These are phyloP conservation scores for Cladosporium sp. DNA, from an alignment of 2,329 filamentous ascomycete genomes.

Conservation along the genomic window DNA sequence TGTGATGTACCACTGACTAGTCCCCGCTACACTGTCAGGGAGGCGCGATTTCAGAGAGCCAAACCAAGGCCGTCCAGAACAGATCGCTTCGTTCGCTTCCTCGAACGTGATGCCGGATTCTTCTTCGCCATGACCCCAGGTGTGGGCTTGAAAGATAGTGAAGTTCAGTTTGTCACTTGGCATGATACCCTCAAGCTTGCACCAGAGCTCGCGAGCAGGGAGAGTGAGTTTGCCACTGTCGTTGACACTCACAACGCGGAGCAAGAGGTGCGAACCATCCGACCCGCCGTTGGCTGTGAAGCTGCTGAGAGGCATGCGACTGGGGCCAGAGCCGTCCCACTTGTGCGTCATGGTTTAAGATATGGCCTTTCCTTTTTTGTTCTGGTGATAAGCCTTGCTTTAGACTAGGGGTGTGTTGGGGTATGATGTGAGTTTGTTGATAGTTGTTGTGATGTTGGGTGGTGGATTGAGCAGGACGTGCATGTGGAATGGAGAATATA, in stretches of 20 bases:
- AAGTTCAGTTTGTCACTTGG: not conserved
- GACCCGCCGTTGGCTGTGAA: not conserved
- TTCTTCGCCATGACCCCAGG: not conserved
- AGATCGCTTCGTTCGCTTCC: not conserved
- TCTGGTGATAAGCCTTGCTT: not conserved
- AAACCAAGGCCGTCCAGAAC: not conserved
- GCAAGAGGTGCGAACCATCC: not conserved
- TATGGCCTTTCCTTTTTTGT: not conserved
- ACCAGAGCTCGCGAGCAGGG: conserved; percentile 3
- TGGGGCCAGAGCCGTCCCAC: not conserved
- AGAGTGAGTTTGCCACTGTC: not conserved
- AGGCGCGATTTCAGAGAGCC: not conserved
- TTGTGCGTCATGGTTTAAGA: not conserved
- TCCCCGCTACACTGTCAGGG: not conserved
- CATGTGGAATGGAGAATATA: not conserved
- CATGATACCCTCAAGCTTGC: not conserved
- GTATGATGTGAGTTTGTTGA: not conserved
- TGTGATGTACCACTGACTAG: not conserved
- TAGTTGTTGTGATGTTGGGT: not conserved
- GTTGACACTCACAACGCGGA: conserved; percentile 1
- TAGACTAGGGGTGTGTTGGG: not conserved
- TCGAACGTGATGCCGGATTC: not conserved
- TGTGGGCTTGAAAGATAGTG: too few species aligned
- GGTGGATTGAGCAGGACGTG: not conserved
- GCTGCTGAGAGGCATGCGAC: not conserved